Evolutionary conservation across 805 yeast species (phyloP), one percentile per base, ranked within the genome.

Genomic region (Metschnikowia gelsemii): DNA sequence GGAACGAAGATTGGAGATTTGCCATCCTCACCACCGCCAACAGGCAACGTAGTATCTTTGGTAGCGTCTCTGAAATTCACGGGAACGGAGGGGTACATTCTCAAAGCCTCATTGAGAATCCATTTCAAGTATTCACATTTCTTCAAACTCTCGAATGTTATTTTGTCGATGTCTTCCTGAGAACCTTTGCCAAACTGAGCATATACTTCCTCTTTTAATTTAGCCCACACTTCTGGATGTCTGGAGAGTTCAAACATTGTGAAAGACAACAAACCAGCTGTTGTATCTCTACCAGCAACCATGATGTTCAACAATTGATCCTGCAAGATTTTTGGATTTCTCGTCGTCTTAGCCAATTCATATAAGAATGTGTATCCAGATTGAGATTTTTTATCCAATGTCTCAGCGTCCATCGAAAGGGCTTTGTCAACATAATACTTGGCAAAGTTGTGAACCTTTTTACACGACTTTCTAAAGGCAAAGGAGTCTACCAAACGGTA

Each of bases 251-350:
- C 70, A 37, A 53, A 63, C 36, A 65, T 45, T 6, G 61, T 45
- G 41, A 64, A 64, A 19, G 70, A 62, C 45, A 66, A 56, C 40
- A 64, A 56, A 1, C 68, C 71, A 11, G 72, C 72, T 18, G 72
- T 67, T 23, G 72, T 67, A 49, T 67, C 72, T 59, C 72, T 64
- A 13, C 71, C 72, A 28, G 72, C 72, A 25, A 67, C 52, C 57
- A 67, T 59, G 33, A 67, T 67, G 43, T 67, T 67, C 49, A 67
- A 61, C 44, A 64, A 54, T 44, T 67, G 72, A 46, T 67, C 70
- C 45, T 64, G 59, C 41, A 67, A 61, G 8, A 58, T 52, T 44
- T 54, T 55, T 11, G 68, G 69, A 44, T 67, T 56, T 46, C 61
- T 59, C 8, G 71, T 65, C 35, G 63, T 61, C 48, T 66, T 65